Evolutionary conservation across 176 grass and related monocot species (phyloP).

Genomic region (Coix lacrymajobi): DNA sequence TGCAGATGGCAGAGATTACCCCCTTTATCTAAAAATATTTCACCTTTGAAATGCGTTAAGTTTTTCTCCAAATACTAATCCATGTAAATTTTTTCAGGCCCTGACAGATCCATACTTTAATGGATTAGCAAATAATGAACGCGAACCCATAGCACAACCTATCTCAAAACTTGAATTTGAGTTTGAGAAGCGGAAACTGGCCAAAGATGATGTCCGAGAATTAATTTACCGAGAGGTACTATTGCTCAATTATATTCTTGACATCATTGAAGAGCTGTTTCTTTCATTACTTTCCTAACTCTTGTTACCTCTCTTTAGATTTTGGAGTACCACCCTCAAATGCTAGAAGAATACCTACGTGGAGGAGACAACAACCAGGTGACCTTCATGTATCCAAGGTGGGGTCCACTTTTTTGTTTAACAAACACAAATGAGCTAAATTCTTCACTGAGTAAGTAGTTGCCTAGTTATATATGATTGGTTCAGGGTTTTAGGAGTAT

Average conservation of each 20-base stretch:
- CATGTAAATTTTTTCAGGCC: slow-evolving; percentile 53
- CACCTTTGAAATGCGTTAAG: slow-evolving; percentile 8
- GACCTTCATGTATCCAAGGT: slow-evolving; percentile 99
- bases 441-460: slow-evolving; percentile 3
- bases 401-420: slow-evolving; percentile 14
- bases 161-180: slow-evolving; percentile 99
- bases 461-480: slow-evolving; percentile 10
- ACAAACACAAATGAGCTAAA: background rate
- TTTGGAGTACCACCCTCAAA: slow-evolving; percentile 98
- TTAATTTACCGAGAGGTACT: slow-evolving; percentile 95
- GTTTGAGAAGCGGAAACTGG: slow-evolving; percentile 89
- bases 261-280: background rate
- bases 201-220: slow-evolving; percentile 96
- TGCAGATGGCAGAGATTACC: background rate
- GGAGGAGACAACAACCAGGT: slow-evolving; percentile 81
- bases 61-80: slow-evolving; percentile 30
- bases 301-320: slow-evolving; percentile 49
- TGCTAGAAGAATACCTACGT: slow-evolving; percentile 90
- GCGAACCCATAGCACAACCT: slow-evolving; percentile 68
- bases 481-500: background rate
- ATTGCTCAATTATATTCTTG: slow-evolving; percentile 6
- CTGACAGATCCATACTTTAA: slow-evolving; percentile 81
- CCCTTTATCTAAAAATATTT: background rate
- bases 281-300: background rate
- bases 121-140: slow-evolving; percentile 76